Base-by-base conservation (phyloP, 2,329 filamentous ascomycete genomes). In the Sordariomycetes sp. region DNA sequence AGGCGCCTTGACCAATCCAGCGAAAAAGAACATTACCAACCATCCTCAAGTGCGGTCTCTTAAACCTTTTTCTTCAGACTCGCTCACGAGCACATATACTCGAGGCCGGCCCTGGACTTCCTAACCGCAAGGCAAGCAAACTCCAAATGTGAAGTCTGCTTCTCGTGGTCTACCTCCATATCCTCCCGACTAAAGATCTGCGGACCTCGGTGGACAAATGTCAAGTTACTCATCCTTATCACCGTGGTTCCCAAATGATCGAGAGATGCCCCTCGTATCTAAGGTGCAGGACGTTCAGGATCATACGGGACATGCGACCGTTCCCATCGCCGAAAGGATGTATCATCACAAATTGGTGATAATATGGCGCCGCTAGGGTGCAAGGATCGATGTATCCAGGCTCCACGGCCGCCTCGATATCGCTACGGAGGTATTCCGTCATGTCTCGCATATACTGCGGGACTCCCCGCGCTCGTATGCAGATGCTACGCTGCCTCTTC, bases 291-390 rank as follows among this genome's bases (percentile, higher is more conserved):
- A 63, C 64, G 17, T 73, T 74, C 0, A 73, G 62, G 1, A 74
- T 63, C 12, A 74, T 62, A 0, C 69, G 64, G 42, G 69, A 71
- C 60, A 67, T 64, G 1, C 70, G 59, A 0, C 70, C 70, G 32
- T 74, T 74, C 0, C 70, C 70, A 28, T 73, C 70, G 12, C 64
- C 62, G 25, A 74, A 74, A 0, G 69, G 72, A 10, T 74, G 69
- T 1, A 73, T 72, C 7, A 64, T 63, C 12, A 72, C 65, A 34
- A 73, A 69, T 2, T 61, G 53, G 15, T 70, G 62, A 28, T 62
- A 66, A 34, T 66, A 65, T 28, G 64, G 63, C 15, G 63, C 63
- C 17, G 65, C 65, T 1, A 70, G 55, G 0, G 60, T 61, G 13
- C 64, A 58, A 0, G 68, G 62, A 28, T 67, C 62, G 1, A 67